These are phyloP conservation scores for Fusarium napiforme DNA, from an alignment of 2,329 filamentous ascomycete genomes.

Conservation along the genomic window DNA sequence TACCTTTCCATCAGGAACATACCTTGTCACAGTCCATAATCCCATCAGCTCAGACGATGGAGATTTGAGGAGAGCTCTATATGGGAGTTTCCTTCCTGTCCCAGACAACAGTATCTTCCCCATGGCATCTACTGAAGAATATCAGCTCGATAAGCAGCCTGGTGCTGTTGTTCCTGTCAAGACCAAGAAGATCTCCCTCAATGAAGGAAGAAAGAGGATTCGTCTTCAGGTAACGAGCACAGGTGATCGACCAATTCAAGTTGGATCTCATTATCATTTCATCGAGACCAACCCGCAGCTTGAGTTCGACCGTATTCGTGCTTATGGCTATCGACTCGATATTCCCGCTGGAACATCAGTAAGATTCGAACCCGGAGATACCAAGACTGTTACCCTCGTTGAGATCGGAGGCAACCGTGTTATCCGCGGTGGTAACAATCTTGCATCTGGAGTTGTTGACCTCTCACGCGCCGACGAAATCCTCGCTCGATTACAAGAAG, in stretches of 20 bases:
- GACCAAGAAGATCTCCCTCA: conserved; percentile 73
- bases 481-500: conserved; percentile 71
- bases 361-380: conserved; percentile 93
- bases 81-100: conserved; percentile 89
- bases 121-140: conserved; percentile 70
- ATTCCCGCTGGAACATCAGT: conserved; percentile 92
- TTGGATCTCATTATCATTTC: conserved; percentile 96
- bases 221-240: conserved; percentile 82
- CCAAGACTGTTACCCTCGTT: conserved; percentile 88
- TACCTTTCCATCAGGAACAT: conserved; percentile 90
- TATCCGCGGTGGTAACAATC: conserved; percentile 84
- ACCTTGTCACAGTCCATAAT: conserved; percentile 93
- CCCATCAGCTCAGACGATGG: conserved; percentile 89
- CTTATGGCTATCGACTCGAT: conserved; percentile 88
- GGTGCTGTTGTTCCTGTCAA: conserved; percentile 82
- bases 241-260: conserved; percentile 90
- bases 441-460: conserved; percentile 81
- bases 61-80: conserved; percentile 85
- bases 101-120: conserved; percentile 77
- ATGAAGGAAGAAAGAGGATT: conserved; percentile 78
- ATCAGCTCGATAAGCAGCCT: conserved; percentile 74
- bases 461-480: conserved; percentile 72
- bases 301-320: conserved; percentile 83
- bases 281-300: conserved; percentile 93
- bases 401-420: conserved; percentile 84